Evolutionary conservation across 306 rosid genomes (phyloP).

Genomic region (Phaseolus lunatus): DNA sequence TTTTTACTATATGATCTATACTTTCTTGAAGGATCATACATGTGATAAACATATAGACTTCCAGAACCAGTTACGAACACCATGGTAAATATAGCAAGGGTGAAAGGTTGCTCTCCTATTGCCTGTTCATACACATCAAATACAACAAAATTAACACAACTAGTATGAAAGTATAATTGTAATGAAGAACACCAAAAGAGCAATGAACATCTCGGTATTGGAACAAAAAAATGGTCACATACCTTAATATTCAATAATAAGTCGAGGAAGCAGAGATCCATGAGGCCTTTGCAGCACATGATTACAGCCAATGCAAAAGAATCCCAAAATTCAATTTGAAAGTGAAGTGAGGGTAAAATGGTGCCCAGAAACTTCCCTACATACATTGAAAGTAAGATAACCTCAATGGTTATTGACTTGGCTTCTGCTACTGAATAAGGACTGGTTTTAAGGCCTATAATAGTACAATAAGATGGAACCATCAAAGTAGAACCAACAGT

Average conservation of each 20-base stretch:
- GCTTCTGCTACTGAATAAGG: neutral
- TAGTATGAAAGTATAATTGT: neutral
- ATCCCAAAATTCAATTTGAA: conserved; percentile 41
- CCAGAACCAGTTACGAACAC: conserved; percentile 33
- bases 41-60: conserved; percentile 15
- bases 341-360: conserved; percentile 38
- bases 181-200: too few relatives aligned
- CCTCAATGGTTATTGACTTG: neutral
- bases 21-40: conserved; percentile 50
- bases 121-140: conserved; percentile 28
- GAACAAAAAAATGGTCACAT: too few relatives aligned
- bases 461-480: conserved; percentile 42
- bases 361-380: conserved; percentile 44
- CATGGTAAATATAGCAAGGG: conserved; percentile 40
- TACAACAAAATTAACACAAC: conserved; percentile 11
- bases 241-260: conserved; percentile 15
- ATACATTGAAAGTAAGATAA: conserved; percentile 21
- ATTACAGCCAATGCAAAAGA: conserved; percentile 41
- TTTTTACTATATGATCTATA: conserved; percentile 30
- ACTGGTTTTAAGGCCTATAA: conserved; percentile 36
- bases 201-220: too few relatives aligned
- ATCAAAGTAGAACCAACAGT: conserved; percentile 38
- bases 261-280: conserved; percentile 12
- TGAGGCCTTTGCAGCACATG: conserved; percentile 52
- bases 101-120: neutral